These are phyloP conservation scores for Peronospora destructor DNA, from an alignment of 352 stramenopile genomes.

Conservation along the genomic window DNA sequence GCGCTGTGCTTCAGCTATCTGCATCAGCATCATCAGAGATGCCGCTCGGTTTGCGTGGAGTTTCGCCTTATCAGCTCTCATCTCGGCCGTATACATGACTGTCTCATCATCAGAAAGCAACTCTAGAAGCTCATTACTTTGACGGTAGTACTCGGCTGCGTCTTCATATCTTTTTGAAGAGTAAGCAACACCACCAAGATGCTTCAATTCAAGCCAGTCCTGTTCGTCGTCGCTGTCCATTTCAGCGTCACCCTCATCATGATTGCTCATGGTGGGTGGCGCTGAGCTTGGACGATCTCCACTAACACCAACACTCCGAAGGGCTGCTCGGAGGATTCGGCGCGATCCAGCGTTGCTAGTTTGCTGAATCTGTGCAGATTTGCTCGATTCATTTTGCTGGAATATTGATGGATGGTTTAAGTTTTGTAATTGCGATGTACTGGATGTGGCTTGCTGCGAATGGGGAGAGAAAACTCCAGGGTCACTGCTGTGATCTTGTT, in stretches of 20 bases:
- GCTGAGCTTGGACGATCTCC: conserved; percentile 16
- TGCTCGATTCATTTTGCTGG: neutral
- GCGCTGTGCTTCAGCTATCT: conserved; percentile 59
- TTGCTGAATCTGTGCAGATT: conserved; percentile 9
- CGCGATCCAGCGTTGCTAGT: conserved; percentile 14
- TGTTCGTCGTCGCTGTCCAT: conserved; percentile 33
- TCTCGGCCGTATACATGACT: conserved; percentile 26
- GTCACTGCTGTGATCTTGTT: conserved; percentile 1
- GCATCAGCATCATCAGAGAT: conserved; percentile 73
- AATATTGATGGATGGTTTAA: neutral
- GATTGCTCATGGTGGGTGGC: conserved; percentile 1
- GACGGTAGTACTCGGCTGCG: conserved; percentile 51
- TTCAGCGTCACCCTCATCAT: conserved; percentile 20
- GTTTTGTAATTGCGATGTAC: neutral
- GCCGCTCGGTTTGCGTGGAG: conserved; percentile 73
- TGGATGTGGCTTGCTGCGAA: neutral
- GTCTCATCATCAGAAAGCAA: conserved; percentile 26
- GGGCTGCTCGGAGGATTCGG: conserved; percentile 29
- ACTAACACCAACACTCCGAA: conserved; percentile 17
- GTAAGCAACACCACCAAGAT: conserved; percentile 46
- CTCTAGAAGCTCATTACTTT: conserved; percentile 50
- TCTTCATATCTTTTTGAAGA: conserved; percentile 35
- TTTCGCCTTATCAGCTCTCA: conserved; percentile 75
- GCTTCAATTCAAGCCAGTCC: conserved; percentile 61
- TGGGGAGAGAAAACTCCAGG: neutral